A percentile compares a stretch with the other conserved stretches of the same genome.
Conservation (phyloP, 108 stramenopile genomes). For the Schizochytrium sp. region DNA sequence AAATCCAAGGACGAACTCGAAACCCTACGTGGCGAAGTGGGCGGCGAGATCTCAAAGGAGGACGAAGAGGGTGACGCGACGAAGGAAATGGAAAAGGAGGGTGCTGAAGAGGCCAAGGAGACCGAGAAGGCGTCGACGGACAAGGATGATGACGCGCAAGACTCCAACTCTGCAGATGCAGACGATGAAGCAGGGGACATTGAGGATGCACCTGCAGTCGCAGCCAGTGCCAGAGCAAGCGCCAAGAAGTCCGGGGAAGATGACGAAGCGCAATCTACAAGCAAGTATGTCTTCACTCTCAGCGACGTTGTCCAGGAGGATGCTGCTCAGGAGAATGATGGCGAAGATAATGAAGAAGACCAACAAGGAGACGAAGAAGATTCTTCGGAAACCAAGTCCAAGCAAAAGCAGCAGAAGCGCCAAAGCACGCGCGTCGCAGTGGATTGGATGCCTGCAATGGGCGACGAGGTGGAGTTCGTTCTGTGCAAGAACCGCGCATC, state of each 20-base stretch:
- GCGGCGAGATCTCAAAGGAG: not conserved
- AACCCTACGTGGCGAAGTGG: not conserved
- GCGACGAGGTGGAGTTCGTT: not conserved
- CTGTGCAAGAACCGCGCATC: conserved; percentile 2
- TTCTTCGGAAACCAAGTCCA: not conserved
- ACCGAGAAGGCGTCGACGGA: not conserved
- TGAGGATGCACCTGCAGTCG: not conserved
- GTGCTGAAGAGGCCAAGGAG: not conserved
- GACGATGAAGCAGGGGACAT: not conserved
- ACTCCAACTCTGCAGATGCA: not conserved
- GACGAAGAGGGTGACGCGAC: not conserved
- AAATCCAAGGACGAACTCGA: not conserved
- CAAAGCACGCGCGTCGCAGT: not conserved
- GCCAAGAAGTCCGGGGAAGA: not conserved
- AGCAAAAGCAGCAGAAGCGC: not conserved
- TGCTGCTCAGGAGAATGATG: not conserved
- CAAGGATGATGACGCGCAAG: not conserved
- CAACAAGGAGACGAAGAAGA: too few relatives aligned
- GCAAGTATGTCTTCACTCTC: not conserved
- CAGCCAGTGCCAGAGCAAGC: not conserved
- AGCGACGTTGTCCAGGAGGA: not conserved
- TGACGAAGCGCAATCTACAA: not conserved
- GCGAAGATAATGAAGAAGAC: too few relatives aligned
- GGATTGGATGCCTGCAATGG: not conserved
- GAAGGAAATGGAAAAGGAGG: not conserved